Percentiles rank a stretch among this genome's conserved stretches.
phyloP scores from a whole-genome alignment of 164 flowering plant species.

The Protea cynaroides region DNA sequence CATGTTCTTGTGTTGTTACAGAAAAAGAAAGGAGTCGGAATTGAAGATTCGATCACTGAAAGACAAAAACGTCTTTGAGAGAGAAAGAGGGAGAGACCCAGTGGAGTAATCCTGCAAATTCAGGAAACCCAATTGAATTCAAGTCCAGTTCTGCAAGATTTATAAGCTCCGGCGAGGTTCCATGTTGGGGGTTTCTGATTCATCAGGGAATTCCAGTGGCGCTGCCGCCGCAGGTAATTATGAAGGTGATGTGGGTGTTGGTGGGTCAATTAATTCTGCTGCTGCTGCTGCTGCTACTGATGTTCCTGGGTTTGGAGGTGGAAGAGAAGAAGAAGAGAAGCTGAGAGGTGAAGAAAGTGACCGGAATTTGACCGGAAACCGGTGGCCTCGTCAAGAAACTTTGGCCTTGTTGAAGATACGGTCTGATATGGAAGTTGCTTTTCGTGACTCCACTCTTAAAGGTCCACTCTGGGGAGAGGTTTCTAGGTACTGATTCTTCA shows the following conservation, averaged over 20 bases:
- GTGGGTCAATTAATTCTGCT: background rate
- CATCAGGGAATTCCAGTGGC: slow-evolving; percentile 18
- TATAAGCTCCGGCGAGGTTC: background rate
- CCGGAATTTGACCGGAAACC: slow-evolving; percentile 38
- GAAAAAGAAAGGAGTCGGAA: slow-evolving; percentile 13
- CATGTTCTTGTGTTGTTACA: slow-evolving; percentile 14
- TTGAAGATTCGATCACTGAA: slow-evolving; percentile 5
- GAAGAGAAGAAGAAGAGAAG: background rate
- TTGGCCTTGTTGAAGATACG: slow-evolving; percentile 55
- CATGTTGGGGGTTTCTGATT: slow-evolving; percentile 35
- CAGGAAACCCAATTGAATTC: slow-evolving; percentile 32
- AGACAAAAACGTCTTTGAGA: slow-evolving; percentile 53
- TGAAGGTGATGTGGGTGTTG: slow-evolving; percentile 5
- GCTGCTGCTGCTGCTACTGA: no score
- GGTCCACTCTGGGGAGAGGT: slow-evolving; percentile 74
- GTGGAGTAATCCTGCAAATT: slow-evolving; percentile 37
- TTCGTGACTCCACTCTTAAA: slow-evolving; percentile 40
- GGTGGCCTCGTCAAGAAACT: slow-evolving; percentile 43
- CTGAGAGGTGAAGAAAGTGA: slow-evolving; percentile 30
- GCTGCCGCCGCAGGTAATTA: background rate
- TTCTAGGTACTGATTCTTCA: slow-evolving; percentile 38
- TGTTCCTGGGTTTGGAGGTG: background rate
- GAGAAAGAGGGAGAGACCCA: slow-evolving; percentile 19
- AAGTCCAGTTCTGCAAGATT: background rate
- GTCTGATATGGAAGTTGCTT: slow-evolving; percentile 54